These are phyloP conservation scores for Globisporangium polare DNA, from an alignment of 352 stramenopile genomes.

Conservation along the genomic window DNA sequence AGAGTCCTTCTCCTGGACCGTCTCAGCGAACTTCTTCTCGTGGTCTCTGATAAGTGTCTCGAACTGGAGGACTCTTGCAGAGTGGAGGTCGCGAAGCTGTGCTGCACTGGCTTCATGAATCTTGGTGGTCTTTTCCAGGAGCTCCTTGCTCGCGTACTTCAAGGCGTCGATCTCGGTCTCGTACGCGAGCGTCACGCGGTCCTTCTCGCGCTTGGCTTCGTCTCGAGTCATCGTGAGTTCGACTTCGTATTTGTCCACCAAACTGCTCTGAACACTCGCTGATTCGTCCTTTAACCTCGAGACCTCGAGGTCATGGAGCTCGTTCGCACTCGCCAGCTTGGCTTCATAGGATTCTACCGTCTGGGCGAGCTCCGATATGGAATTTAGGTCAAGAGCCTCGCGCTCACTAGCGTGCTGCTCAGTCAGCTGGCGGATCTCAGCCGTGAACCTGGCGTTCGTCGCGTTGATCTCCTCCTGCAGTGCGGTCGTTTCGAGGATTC, in stretches of 20 bases:
- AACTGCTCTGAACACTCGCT: conserved; percentile 14
- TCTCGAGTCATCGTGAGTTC: conserved; percentile 11
- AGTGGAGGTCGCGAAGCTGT: conserved; percentile 44
- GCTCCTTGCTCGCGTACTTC: conserved; percentile 14
- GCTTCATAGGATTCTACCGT: conserved; percentile 22
- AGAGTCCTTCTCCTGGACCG: conserved; percentile 12
- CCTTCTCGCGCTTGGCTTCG: conserved; percentile 18
- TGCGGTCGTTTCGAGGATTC: conserved; percentile 19
- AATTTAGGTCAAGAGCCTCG: conserved; percentile 14
- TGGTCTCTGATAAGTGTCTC: conserved; percentile 47
- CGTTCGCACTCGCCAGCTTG: conserved; percentile 12
- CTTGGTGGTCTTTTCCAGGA: conserved; percentile 5
- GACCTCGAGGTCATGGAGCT: conserved; percentile 18
- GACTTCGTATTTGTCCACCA: conserved; percentile 14
- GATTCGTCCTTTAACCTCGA: conserved; percentile 10
- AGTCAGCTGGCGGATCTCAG: conserved; percentile 23
- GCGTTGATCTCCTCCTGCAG: conserved; percentile 19
- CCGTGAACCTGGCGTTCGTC: conserved; percentile 8
- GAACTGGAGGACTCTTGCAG: conserved; percentile 31
- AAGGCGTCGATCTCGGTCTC: conserved; percentile 45
- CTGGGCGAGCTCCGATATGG: conserved; percentile 21
- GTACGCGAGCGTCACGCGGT: conserved; percentile 29
- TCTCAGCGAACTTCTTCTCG: conserved; percentile 26
- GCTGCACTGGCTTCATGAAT: conserved; percentile 24
- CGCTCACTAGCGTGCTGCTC: conserved; percentile 22